These are phyloP conservation scores for Aspergillus ostianus DNA, from an alignment of 495 filamentous ascomycete species.

Conservation along the genomic window DNA sequence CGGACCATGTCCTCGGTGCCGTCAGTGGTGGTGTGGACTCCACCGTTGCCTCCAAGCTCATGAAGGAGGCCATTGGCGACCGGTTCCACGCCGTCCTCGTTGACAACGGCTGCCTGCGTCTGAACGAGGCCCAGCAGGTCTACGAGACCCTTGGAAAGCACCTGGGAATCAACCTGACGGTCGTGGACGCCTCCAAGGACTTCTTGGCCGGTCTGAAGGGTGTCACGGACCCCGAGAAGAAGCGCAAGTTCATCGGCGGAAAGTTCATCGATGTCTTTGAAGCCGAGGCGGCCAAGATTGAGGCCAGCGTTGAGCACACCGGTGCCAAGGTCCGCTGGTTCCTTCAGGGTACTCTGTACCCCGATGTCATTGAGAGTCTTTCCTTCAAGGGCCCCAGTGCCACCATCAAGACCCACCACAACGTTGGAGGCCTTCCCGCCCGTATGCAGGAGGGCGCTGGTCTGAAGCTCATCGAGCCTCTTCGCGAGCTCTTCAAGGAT, in stretches of 20 bases:
- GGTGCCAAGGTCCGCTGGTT: conserved; percentile 76
- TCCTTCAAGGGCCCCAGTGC: conserved; percentile 77
- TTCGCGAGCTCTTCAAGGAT: conserved; percentile 80
- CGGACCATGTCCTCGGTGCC: conserved; percentile 79
- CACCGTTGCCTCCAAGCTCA: conserved; percentile 82
- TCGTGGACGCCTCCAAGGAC: conserved; percentile 73
- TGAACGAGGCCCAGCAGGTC: conserved; percentile 79
- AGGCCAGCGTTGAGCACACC: conserved; percentile 60
- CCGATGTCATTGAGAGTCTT: conserved; percentile 77
- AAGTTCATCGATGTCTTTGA: conserved; percentile 90
- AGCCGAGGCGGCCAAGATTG: conserved; percentile 72
- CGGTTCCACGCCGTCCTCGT: conserved; percentile 88
- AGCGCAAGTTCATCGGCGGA: conserved; percentile 88
- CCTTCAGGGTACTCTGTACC: conserved; percentile 81
- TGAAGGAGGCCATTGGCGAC: conserved; percentile 78
- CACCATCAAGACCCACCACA: conserved; percentile 86
- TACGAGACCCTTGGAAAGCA: conserved; percentile 71
- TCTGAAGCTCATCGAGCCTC: conserved; percentile 74
- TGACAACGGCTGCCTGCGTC: conserved; percentile 83
- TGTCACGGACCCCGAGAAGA: conserved; percentile 79
- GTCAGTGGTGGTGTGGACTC: conserved; percentile 91
- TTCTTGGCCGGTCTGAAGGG: conserved; percentile 77
- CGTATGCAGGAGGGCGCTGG: conserved; percentile 55
- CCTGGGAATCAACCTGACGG: conserved; percentile 85
- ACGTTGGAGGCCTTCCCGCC: conserved; percentile 70